phyloP scores from a whole-genome alignment of 805 yeast genomes.

The Wickerhamiella parazyma region DNA sequence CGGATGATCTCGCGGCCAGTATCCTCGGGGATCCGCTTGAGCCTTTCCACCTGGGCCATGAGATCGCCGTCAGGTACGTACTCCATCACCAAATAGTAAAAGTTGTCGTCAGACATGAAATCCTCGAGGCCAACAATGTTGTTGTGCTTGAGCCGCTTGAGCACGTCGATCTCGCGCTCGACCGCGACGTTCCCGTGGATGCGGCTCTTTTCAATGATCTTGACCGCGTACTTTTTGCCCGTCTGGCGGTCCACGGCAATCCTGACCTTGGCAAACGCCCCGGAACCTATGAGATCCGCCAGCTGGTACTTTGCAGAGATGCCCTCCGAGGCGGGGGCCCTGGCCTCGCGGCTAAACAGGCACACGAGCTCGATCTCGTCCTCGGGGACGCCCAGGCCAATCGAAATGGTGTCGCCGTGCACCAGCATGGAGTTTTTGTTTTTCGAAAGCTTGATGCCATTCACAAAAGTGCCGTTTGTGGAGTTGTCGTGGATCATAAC shows the following conservation, averaged over 20 bases:
- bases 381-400: slow-evolving; percentile 70
- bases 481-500: slow-evolving; percentile 60
- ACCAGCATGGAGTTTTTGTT: slow-evolving; percentile 67
- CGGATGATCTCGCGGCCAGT: slow-evolving; percentile 76
- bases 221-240: slow-evolving; percentile 80
- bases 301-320: slow-evolving; percentile 61
- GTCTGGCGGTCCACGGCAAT: slow-evolving; percentile 77
- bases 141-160: slow-evolving; percentile 67
- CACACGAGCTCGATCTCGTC: slow-evolving; percentile 44
- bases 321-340: slow-evolving; percentile 31
- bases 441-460: slow-evolving; percentile 57
- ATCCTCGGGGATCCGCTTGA: slow-evolving; percentile 76
- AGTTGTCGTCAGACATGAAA: slow-evolving; percentile 69
- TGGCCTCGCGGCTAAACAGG: slow-evolving; percentile 20
- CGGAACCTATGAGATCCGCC: slow-evolving; percentile 84
- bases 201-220: slow-evolving; percentile 72
- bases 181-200: slow-evolving; percentile 69
- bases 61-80: slow-evolving; percentile 92
- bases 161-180: slow-evolving; percentile 55
- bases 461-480: slow-evolving; percentile 87
- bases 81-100: slow-evolving; percentile 86
- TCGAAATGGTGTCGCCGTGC: slow-evolving; percentile 87
- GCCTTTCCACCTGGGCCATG: slow-evolving; percentile 92
- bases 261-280: slow-evolving; percentile 95
- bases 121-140: slow-evolving; percentile 73